Evolutionary conservation across 768 basidiomycete genomes (phyloP), one percentile per base, ranked within the genome.

Genomic region (Rhodocollybia butyracea): DNA sequence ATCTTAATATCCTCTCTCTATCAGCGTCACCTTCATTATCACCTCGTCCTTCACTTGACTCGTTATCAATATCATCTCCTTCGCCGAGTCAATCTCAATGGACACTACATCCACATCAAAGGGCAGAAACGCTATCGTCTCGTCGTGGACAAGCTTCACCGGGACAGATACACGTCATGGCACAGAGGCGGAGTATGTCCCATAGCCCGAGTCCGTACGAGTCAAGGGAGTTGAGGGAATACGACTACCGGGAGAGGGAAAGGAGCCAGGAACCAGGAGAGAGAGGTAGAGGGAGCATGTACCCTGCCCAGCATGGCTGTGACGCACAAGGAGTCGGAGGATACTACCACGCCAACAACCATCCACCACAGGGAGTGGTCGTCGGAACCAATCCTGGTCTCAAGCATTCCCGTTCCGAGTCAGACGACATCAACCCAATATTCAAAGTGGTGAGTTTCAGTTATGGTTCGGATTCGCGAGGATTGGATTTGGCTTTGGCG

Each of bases 361-460:
- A 82, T 63, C 83, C 86, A 17, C 80, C 86, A 48, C 84, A 50
- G 24, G 15, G 38, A 50, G 26, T 26, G 31, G 12, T 53, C 51
- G 39, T 39, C 51, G 17, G 51, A 53, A 15, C 39, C 34, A 26
- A 50, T 50, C 21, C 39, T n/a, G n/a, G n/a, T n/a, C n/a, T n/a
- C n/a, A n/a, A n/a, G n/a, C n/a, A n/a, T n/a, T 45, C 26, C 13
- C 26, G 21, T 27, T 27, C 26, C 26, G 19, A 13, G 15, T 12
- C 27, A 13, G 15, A 22, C 46, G 77, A 88, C 34, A 89, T 91
- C 65, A 91, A 93, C 69, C 89, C 91, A 27, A 91, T 92, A 67
- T 93, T 93, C 78, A 87, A 89, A 82, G 90, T 93, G 76, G 91
- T 92, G 73, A 77, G 91, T 83, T 53, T 36, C 26, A 24, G 32